Percentiles rank a stretch among this genome's conserved stretches.
Evolutionary conservation across 352 stramenopile species (phyloP).

Genomic region (Phytophthora tentaculata): DNA sequence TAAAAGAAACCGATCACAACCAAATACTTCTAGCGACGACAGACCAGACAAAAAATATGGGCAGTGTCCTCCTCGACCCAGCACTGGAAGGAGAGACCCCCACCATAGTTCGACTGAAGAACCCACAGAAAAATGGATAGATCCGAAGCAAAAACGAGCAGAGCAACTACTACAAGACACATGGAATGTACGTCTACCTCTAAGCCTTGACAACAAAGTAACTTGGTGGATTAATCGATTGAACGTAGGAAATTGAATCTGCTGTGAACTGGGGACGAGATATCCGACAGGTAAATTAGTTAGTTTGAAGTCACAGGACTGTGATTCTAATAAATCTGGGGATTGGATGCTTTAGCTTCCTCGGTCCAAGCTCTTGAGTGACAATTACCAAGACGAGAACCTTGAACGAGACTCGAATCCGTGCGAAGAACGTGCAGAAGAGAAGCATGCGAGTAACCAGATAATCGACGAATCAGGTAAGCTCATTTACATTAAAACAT

Average conservation of each 20-base stretch:
- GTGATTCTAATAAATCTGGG: background rate
- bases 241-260: slow-evolving; percentile 33
- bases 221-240: background rate
- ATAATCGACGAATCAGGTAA: slow-evolving; percentile 14
- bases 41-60: background rate
- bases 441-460: slow-evolving; percentile 18
- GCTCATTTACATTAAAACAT: background rate
- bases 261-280: slow-evolving; percentile 24
- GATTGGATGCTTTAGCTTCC: slow-evolving; percentile 6
- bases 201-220: background rate
- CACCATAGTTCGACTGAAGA: slow-evolving; percentile 11
- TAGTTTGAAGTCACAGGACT: background rate
- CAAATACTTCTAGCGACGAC: slow-evolving; percentile 20
- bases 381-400: slow-evolving; percentile 6
- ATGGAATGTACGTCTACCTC: slow-evolving; percentile 33
- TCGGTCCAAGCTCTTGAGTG: slow-evolving; percentile 21
- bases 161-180: slow-evolving; percentile 44
- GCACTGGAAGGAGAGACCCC: slow-evolving; percentile 17
- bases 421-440: background rate
- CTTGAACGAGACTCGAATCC: slow-evolving; percentile 3
- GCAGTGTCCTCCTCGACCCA: slow-evolving; percentile 9
- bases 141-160: slow-evolving; percentile 42
- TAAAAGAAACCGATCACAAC: slow-evolving; percentile 13
- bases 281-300: background rate
- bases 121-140: slow-evolving; percentile 31